Conservation (phyloP, 257 asterid genomes). For the Ophiorrhiza pumila region DNA sequence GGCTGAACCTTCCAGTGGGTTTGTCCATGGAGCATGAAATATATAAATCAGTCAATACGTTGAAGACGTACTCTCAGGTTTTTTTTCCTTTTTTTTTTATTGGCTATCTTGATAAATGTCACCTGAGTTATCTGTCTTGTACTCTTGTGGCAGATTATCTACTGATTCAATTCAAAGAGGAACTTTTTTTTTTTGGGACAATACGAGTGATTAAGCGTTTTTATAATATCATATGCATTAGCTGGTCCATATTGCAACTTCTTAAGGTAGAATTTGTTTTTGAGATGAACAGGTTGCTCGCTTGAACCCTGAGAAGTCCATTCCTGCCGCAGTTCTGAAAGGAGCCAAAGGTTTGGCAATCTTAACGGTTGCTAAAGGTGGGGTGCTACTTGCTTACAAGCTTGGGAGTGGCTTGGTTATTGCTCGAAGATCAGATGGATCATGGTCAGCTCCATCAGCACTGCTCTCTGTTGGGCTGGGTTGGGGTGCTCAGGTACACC, state of each 20-base stretch:
- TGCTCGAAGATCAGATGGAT: slow-evolving; percentile 87
- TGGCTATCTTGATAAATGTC: background rate
- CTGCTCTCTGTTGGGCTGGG: slow-evolving; percentile 87
- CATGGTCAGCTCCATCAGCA: slow-evolving; percentile 99
- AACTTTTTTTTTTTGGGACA: background rate
- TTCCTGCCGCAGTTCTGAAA: slow-evolving; percentile 76
- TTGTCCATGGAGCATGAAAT: slow-evolving; percentile 95
- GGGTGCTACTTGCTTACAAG: slow-evolving; percentile 75
- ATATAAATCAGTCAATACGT: slow-evolving; percentile 71
- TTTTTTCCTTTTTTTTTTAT: slow-evolving; percentile 18
- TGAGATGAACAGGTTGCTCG: slow-evolving; percentile 65
- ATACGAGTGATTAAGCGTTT: background rate
- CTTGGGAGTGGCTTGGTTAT: slow-evolving; percentile 94
- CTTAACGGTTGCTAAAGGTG: slow-evolving; percentile 91
- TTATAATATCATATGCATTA: background rate
- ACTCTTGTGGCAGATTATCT: background rate
- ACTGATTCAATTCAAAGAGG: too few species aligned
- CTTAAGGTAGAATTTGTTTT: background rate
- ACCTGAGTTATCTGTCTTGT: background rate
- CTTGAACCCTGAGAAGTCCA: slow-evolving; percentile 91
- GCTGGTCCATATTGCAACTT: background rate
- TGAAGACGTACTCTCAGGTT: slow-evolving; percentile 82
- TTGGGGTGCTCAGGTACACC: slow-evolving; percentile 96
- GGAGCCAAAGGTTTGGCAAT: slow-evolving; percentile 97
- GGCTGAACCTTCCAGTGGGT: slow-evolving; percentile 98